These are phyloP conservation scores for Arthrobotrys conoides DNA, from an alignment of 2,329 filamentous ascomycete species.

Conservation along the genomic window DNA sequence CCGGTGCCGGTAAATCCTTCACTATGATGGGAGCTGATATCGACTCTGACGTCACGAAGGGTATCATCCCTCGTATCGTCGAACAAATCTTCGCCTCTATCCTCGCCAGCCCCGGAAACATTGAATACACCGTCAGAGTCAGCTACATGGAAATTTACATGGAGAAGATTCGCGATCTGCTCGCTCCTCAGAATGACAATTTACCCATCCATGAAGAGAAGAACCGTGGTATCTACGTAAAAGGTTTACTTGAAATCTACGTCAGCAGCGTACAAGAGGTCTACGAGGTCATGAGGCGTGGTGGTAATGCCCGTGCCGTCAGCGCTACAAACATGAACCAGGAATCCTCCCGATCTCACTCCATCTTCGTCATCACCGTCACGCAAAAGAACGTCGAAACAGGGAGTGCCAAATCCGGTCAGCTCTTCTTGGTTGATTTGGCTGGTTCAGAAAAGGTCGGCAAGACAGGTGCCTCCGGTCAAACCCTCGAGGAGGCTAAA, in stretches of 20 bases:
- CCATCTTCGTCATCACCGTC: slow-evolving; percentile 98
- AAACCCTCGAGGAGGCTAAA: slow-evolving; percentile 91
- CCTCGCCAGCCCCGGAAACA: slow-evolving; percentile 84
- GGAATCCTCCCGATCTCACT: slow-evolving; percentile 96
- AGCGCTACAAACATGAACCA: slow-evolving; percentile 97
- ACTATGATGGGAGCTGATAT: slow-evolving; percentile 89
- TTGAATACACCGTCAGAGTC: slow-evolving; percentile 91
- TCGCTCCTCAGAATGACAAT: slow-evolving; percentile 83
- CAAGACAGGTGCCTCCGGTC: slow-evolving; percentile 96
- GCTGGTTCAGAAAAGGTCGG: slow-evolving; percentile 96
- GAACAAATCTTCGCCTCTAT: slow-evolving; percentile 98
- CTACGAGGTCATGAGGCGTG: slow-evolving; percentile 98
- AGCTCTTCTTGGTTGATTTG: slow-evolving; percentile 96
- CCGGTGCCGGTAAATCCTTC: slow-evolving; percentile 98
- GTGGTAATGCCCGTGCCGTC: slow-evolving; percentile 94
- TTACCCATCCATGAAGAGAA: slow-evolving; percentile 95
- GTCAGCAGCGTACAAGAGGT: slow-evolving; percentile 91
- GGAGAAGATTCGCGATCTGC: slow-evolving; percentile 94
- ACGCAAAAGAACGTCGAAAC: slow-evolving; percentile 93
- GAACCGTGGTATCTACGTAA: slow-evolving; percentile 89
- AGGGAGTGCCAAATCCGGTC: slow-evolving; percentile 90
- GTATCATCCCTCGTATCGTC: slow-evolving; percentile 99
- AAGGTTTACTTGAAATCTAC: slow-evolving; percentile 92
- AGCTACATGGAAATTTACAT: slow-evolving; percentile 99
- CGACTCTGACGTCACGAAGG: slow-evolving; percentile 89